These are phyloP conservation scores for Melampsora americana DNA, from an alignment of 1,284 basidiomycete genomes.

Conservation along the genomic window DNA sequence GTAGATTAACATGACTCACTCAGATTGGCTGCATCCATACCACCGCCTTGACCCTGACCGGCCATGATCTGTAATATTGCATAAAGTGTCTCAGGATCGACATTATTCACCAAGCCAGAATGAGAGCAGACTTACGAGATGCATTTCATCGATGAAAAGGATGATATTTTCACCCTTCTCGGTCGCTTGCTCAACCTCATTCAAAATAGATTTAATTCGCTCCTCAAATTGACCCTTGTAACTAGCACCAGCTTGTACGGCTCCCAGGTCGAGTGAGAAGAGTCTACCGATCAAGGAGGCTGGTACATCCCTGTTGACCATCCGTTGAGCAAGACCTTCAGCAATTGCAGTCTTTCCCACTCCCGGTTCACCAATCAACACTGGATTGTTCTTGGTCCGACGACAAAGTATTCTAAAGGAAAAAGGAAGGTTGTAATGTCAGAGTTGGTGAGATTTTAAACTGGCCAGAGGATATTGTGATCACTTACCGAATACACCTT, in stretches of 20 bases:
- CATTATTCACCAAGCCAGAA: neutral
- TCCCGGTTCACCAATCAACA: constrained; percentile 88
- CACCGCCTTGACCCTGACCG: constrained; percentile 60
- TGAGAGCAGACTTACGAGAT: constrained; percentile 35
- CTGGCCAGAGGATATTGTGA: neutral
- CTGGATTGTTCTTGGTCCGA: constrained; percentile 84
- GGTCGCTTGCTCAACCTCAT: constrained; percentile 85
- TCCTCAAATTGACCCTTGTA: constrained; percentile 98
- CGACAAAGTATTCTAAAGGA: constrained; percentile 51
- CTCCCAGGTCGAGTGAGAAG: constrained; percentile 80
- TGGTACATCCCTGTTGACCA: constrained; percentile 90
- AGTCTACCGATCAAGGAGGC: constrained; percentile 71
- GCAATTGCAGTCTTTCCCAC: constrained; percentile 91
- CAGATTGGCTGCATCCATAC: constrained; percentile 66
- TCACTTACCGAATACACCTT: constrained; percentile 62
- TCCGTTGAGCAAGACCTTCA: constrained; percentile 93
- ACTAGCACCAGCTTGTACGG: constrained; percentile 83
- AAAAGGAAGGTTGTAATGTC: neutral
- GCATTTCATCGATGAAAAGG: constrained; percentile 85
- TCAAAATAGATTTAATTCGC: constrained; percentile 73
- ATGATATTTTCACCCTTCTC: constrained; percentile 81
- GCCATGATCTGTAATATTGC: constrained; percentile 76
- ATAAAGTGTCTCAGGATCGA: no score
- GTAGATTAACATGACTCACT: constrained; percentile 51
- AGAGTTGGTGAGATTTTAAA: neutral